phyloP scores from a whole-genome alignment of 352 stramenopile genomes.

The Salisapilia sapeloensis region DNA sequence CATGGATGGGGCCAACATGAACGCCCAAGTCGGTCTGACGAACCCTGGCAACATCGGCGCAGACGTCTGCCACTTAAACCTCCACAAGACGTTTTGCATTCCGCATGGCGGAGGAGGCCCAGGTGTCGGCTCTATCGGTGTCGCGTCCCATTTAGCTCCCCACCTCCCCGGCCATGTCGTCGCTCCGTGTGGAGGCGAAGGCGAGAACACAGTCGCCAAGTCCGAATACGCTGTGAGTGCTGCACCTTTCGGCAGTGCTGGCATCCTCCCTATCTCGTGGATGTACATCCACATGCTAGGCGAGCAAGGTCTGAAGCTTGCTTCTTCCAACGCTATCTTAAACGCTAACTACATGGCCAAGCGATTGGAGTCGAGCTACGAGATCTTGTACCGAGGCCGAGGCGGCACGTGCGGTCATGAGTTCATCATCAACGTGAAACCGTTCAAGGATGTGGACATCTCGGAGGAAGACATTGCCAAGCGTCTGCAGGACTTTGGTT shows the following conservation, averaged over 20 bases:
- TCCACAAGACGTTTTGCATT: conserved; percentile 99
- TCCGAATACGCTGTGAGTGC: conserved; percentile 78
- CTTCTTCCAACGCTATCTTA: conserved; percentile 92
- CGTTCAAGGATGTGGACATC: conserved; percentile 92
- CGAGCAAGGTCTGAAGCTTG: conserved; percentile 86
- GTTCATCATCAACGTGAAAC: conserved; percentile 98
- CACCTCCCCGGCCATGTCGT: conserved; percentile 92
- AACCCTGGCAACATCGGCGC: conserved; percentile 93
- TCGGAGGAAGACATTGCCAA: conserved; percentile 97
- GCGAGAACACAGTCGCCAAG: conserved; percentile 56
- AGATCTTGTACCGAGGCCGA: conserved; percentile 91
- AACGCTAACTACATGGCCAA: conserved; percentile 99
- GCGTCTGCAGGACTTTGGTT: conserved; percentile 98
- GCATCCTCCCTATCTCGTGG: conserved; percentile 98
- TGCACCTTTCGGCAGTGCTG: conserved; percentile 93
- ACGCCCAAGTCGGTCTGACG: conserved; percentile 96
- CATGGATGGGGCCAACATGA: conserved; percentile 99
- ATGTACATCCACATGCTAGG: conserved; percentile 99
- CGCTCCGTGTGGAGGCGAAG: conserved; percentile 65
- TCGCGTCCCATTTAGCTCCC: conserved; percentile 89
- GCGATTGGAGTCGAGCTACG: conserved; percentile 86
- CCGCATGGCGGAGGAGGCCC: conserved; percentile 96
- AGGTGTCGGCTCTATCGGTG: conserved; percentile 83
- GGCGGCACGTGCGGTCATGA: conserved; percentile 98
- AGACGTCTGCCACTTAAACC: conserved; percentile 98